These are phyloP conservation scores for Russula vinacea DNA, from an alignment of 768 basidiomycete species.

Conservation along the genomic window DNA sequence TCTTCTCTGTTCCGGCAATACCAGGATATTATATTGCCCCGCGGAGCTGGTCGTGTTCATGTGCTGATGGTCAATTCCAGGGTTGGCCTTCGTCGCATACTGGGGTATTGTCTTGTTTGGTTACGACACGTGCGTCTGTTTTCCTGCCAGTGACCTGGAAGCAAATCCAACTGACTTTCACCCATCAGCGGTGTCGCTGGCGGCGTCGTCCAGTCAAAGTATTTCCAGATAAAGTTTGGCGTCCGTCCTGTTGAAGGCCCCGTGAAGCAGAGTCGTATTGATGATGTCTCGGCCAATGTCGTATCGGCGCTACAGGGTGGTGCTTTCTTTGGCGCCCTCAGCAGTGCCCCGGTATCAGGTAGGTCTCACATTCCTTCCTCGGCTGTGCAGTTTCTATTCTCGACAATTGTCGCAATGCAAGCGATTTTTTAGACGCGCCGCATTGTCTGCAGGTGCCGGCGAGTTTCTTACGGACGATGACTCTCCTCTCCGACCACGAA, in stretches of 20 bases:
- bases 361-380: slow-evolving; percentile 29
- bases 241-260: slow-evolving; percentile 47
- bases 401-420: background rate
- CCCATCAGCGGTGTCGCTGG: slow-evolving; percentile 55
- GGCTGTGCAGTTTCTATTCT: background rate
- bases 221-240: slow-evolving; percentile 64
- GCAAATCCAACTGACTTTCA: background rate
- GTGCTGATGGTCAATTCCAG: slow-evolving; percentile 37
- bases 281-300: slow-evolving; percentile 72
- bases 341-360: slow-evolving; percentile 69
- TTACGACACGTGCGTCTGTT: slow-evolving; percentile 60
- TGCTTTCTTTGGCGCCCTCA: slow-evolving; percentile 83
- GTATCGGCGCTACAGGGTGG: slow-evolving; percentile 86
- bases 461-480: too few relatives aligned
- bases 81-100: slow-evolving; percentile 70
- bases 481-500: background rate
- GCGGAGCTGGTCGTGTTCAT: too few relatives aligned
- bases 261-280: slow-evolving; percentile 40
- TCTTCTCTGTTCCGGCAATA: too few relatives aligned
- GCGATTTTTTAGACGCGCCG: too few relatives aligned
- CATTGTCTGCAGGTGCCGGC: background rate
- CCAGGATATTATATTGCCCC: too few relatives aligned
- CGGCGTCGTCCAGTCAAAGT: slow-evolving; percentile 61
- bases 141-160: background rate
- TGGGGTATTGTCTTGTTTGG: slow-evolving; percentile 84